Evolutionary conservation across 495 filamentous ascomycete genomes (phyloP), one percentile per base, ranked within the genome.

Genomic region (Penicillium ochrochloron): DNA sequence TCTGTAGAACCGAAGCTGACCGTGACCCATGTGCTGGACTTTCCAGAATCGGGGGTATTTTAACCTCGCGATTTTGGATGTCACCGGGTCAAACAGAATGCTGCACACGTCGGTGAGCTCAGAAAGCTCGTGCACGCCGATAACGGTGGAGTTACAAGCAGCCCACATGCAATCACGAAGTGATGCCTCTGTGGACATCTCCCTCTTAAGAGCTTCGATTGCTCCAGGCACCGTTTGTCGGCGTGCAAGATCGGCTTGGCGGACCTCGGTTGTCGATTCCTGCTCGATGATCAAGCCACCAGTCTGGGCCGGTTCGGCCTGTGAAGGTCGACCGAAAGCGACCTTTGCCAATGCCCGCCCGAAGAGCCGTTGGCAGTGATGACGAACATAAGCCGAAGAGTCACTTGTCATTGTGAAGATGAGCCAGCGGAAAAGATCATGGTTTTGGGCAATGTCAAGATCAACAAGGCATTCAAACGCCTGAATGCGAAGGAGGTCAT

Each of bases 401-500:
- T 97, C 94, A 6, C 85, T 87, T 25, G 86, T 90, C 70, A 96
- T 79, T 29, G 85, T 82, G 57, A 84, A 85, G 14, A 97, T 81
- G 52, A 97, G 85, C 71, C 91, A 90, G 58, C 81, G 81, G 42
- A 93, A 68, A 27, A 97, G 80, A 2, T 82, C 75, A 11, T 85
- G 77, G 56, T 85, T 85, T 33, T 84, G 79, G 37, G 93, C 79
- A 51, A 91, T 78, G 39, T 93, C 93, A 19, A 96, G 83, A 50
- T 94, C 89, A 41, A 94, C 83, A 1, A 98, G 83, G 59, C 86
- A 90, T 55, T 90, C 84, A 70, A 96, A 97, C 2, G 93, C 93
- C 65, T 90, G 88, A 41, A 96, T 76, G 2, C 95, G 90, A 29
- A 98, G 86, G 15, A 87, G 79, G 58, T 97, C 92, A 48, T 88